phyloP scores from a whole-genome alignment of 2,329 filamentous ascomycete species.

The Venturia asperata region DNA sequence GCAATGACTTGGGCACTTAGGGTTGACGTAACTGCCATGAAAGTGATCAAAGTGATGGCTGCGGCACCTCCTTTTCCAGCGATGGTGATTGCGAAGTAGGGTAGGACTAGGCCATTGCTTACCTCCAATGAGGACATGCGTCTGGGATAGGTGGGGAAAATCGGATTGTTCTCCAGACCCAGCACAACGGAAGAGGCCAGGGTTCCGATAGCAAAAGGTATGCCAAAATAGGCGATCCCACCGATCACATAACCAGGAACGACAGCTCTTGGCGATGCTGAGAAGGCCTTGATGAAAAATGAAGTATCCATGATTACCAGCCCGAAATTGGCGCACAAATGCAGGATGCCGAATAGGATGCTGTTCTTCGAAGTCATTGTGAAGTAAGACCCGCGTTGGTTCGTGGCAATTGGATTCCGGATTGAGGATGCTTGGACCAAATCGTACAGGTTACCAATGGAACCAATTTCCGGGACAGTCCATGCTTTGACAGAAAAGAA shows the following conservation, averaged over 20 bases:
- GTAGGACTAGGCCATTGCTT: slow-evolving; percentile 33
- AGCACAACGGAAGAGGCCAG: slow-evolving; percentile 45
- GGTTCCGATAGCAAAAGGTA: slow-evolving; percentile 49
- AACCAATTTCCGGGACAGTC: slow-evolving; percentile 42
- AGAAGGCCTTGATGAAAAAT: slow-evolving; percentile 49
- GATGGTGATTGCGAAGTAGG: slow-evolving; percentile 35
- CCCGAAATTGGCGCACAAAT: slow-evolving; percentile 45
- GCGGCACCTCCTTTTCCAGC: slow-evolving; percentile 36
- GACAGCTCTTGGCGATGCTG: slow-evolving; percentile 31
- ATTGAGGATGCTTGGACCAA: slow-evolving; percentile 41
- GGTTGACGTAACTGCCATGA: slow-evolving; percentile 42
- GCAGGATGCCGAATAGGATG: slow-evolving; percentile 46
- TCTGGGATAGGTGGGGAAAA: slow-evolving; percentile 49
- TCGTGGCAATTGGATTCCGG: slow-evolving; percentile 44
- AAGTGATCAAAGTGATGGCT: slow-evolving; percentile 34
- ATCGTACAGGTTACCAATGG: slow-evolving; percentile 44
- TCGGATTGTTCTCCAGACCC: slow-evolving; percentile 41
- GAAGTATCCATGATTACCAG: slow-evolving; percentile 46
- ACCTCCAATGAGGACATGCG: slow-evolving; percentile 35
- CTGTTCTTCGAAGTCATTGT: slow-evolving; percentile 49
- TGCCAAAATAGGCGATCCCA: slow-evolving; percentile 48
- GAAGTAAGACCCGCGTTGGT: slow-evolving; percentile 47
- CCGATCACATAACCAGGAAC: slow-evolving; percentile 29
- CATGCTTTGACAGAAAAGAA: slow-evolving; percentile 44
- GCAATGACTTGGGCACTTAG: slow-evolving; percentile 48